Evolutionary conservation across 148 eudicot genomes (phyloP), one percentile per base, ranked within the genome.

Genomic region (Rhododendron vialii): DNA sequence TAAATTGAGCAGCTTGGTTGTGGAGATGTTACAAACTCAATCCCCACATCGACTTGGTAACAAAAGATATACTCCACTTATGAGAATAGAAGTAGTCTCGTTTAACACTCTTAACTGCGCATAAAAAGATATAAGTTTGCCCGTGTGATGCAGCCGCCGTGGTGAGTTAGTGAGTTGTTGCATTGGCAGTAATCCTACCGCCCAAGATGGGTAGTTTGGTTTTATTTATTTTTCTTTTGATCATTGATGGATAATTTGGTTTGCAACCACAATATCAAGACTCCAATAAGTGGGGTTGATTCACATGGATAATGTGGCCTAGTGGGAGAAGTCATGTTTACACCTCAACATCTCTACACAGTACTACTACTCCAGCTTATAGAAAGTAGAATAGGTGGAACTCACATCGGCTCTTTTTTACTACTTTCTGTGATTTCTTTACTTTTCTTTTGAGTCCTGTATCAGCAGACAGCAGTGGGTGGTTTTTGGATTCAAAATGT

Each of bases 261-360:
- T 69, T 78, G 89, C 45, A 63, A n/a, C 89, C 89, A 79, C 79
- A 87, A 67, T 80, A 63, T 67, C 79, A 57, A 75, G 36, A 63
- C 55, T 78, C 35, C 57, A 35, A 87, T 83, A 14, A 82, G 77
- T 86, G 85, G 81, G 80, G 65, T 59, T 59, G 65, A 59, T 59
- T 22, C 26, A 59, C 9, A 59, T 20, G 65, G 65, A 59, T 59
- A 59, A 59, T 59, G 10, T 7, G 65, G 8, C n/a, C 50, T 14
- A 82, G 61, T 82, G 85, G 85, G 80, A 78, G 76, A 87, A 65
- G 86, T 76, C 86, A 87, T 87, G 88, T 86, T 83, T 82, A 87
- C 88, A 87, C 85, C 65, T 76, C 14, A 76, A 75, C 61, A 75
- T 45, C 85, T 41, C 82, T 75, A 82, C 45, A 41, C 45, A 41